phyloP scores from a whole-genome alignment of 805 yeast species.

The Candida stauntonica region DNA sequence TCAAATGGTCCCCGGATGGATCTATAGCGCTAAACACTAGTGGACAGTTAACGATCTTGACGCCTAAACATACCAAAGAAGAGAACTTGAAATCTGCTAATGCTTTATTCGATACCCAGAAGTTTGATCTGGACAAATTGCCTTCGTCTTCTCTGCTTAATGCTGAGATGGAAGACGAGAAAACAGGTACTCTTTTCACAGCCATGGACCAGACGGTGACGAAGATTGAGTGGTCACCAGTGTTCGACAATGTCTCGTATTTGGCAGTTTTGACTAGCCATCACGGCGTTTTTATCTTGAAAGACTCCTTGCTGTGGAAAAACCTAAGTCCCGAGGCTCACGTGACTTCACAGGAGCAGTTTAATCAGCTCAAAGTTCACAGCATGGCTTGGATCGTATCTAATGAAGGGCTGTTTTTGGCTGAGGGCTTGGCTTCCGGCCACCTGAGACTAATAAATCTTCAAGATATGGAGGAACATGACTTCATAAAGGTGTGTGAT shows the following conservation, averaged over 20 bases:
- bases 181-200: constrained; percentile 15
- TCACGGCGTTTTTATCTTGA: constrained; percentile 14
- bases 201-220: constrained; percentile 12
- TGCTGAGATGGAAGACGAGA: constrained; percentile 19
- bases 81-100: constrained; percentile 11
- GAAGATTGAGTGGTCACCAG: constrained; percentile 23
- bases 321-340: constrained; percentile 11
- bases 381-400: constrained; percentile 20
- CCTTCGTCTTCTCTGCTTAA: constrained; percentile 11
- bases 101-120: constrained; percentile 15
- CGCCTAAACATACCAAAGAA: constrained; percentile 19
- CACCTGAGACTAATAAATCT: constrained; percentile 5
- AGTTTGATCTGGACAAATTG: constrained; percentile 13
- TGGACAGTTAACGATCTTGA: constrained; percentile 19
- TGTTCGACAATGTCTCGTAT: constrained; percentile 13
- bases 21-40: constrained; percentile 22
- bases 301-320: constrained; percentile 14
- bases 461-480: background rate
- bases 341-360: constrained; percentile 12
- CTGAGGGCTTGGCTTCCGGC: constrained; percentile 23
- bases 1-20: constrained; percentile 26
- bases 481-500: constrained; percentile 7
- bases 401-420: constrained; percentile 5
- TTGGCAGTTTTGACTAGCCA: constrained; percentile 22
- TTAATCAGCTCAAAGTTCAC: constrained; percentile 14